Conservation (phyloP, 352 stramenopile genomes). For the Albugo laibachii region DNA sequence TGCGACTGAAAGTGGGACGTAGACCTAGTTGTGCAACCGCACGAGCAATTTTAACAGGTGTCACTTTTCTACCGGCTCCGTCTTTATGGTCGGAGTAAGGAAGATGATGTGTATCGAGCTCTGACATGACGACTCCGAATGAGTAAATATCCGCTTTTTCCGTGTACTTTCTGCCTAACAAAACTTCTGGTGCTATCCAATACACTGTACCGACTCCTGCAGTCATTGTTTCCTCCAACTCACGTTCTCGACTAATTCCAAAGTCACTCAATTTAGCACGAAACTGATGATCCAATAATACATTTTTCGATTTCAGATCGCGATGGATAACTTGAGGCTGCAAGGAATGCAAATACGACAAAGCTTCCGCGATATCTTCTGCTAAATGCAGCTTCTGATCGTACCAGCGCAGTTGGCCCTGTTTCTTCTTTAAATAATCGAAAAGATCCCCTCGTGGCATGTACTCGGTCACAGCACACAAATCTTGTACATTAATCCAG, state of each 20-base stretch:
- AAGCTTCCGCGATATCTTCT: constrained; percentile 55
- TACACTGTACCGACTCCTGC: constrained; percentile 65
- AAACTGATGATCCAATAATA: constrained; percentile 56
- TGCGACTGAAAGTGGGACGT: constrained; percentile 32
- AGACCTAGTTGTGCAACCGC: constrained; percentile 54
- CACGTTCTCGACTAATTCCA: constrained; percentile 57
- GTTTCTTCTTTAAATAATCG: constrained; percentile 55
- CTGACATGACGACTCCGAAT: constrained; percentile 70
- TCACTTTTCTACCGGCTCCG: constrained; percentile 43
- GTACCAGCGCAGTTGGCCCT: constrained; percentile 49
- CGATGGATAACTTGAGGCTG: constrained; percentile 69
- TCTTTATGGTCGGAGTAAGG: constrained; percentile 39
- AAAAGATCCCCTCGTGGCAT: constrained; percentile 73
- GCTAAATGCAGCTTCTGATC: constrained; percentile 65
- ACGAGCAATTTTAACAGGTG: constrained; percentile 72
- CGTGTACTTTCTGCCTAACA: constrained; percentile 76
- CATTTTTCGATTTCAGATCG: constrained; percentile 69
- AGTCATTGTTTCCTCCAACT: constrained; percentile 72
- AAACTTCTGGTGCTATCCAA: constrained; percentile 75
- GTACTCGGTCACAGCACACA: constrained; percentile 67
- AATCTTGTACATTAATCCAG: constrained; percentile 57
- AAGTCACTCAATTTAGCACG: constrained; percentile 76
- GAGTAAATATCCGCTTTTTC: constrained; percentile 79
- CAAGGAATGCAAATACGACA: constrained; percentile 71
- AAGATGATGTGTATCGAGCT: constrained; percentile 40